Percentiles rank a stretch among this genome's conserved stretches.
These are phyloP conservation scores for Drechmeria coniospora DNA, from an alignment of 2,329 filamentous ascomycete species.

Conservation along the genomic window DNA sequence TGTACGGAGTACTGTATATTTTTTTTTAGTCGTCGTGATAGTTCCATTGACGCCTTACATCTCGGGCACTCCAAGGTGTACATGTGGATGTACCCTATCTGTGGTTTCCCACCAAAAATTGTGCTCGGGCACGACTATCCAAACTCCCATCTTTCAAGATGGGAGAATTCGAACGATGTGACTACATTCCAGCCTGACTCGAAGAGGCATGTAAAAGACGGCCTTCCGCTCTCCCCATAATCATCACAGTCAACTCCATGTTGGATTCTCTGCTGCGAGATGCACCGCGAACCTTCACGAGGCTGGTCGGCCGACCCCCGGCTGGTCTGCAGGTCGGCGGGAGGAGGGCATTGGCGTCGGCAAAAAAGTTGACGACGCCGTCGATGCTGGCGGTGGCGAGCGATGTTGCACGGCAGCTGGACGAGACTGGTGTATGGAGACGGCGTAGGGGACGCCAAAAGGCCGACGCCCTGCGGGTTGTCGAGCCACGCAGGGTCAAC, in stretches of 20 bases:
- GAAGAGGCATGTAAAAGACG: too few relatives aligned
- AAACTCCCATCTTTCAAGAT: too few relatives aligned
- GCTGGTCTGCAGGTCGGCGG: constrained; percentile 3
- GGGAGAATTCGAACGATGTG: too few relatives aligned
- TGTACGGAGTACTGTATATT: too few relatives aligned
- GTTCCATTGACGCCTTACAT: too few relatives aligned
- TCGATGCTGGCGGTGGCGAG: constrained; percentile 7
- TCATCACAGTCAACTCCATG: constrained; percentile 3
- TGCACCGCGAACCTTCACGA: constrained; percentile 4
- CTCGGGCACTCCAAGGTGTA: too few relatives aligned
- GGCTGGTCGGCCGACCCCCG: constrained; percentile 3
- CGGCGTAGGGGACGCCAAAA: constrained; percentile 5
- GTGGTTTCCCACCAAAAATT: too few relatives aligned
- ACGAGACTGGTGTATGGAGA: constrained; percentile 13
- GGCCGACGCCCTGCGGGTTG: background rate
- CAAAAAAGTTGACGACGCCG: constrained; percentile 1
- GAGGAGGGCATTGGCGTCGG: constrained; percentile 1
- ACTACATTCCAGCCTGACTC: too few relatives aligned
- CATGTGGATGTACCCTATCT: too few relatives aligned
- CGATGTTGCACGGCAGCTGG: constrained; percentile 11
- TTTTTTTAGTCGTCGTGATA: too few relatives aligned
- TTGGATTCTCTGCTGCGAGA: constrained; percentile 2
- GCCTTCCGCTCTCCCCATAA: background rate
- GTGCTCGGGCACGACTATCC: too few relatives aligned
- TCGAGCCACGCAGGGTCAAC: constrained; percentile 31